Conservation (phyloP, 495 filamentous ascomycete genomes). For the Patellaria atrata region DNA sequence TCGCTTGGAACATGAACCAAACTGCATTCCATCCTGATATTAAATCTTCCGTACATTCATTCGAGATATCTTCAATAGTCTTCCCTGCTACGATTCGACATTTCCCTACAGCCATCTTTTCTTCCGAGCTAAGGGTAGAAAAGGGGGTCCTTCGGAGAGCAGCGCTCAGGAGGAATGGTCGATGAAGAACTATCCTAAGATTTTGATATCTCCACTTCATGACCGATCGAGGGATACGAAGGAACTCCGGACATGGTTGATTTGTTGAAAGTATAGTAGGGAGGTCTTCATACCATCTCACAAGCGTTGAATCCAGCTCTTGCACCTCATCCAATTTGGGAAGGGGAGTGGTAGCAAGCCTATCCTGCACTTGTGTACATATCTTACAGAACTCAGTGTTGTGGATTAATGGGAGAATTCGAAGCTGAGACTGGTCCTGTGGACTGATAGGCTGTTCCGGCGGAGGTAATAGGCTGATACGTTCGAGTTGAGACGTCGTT, state of each 20-base stretch:
- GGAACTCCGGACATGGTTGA: slow-evolving; percentile 54
- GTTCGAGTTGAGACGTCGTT: slow-evolving; percentile 6
- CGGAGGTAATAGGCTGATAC: slow-evolving; percentile 7
- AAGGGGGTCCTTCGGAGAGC: slow-evolving; percentile 51
- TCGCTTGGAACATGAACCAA: slow-evolving; percentile 71
- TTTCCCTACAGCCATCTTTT: slow-evolving; percentile 51
- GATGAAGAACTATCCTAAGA: slow-evolving; percentile 64
- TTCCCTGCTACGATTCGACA: slow-evolving; percentile 55
- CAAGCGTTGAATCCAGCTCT: slow-evolving; percentile 50
- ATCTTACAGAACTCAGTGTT: slow-evolving; percentile 73
- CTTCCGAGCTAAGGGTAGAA: slow-evolving; percentile 43
- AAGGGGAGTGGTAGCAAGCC: slow-evolving; percentile 52
- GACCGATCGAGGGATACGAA: slow-evolving; percentile 53
- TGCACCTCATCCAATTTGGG: slow-evolving; percentile 49
- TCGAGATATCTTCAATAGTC: slow-evolving; percentile 56
- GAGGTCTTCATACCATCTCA: slow-evolving; percentile 57
- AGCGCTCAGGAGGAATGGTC: slow-evolving; percentile 56
- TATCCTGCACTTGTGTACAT: slow-evolving; percentile 61
- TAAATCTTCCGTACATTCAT: slow-evolving; percentile 54
- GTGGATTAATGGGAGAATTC: slow-evolving; percentile 57
- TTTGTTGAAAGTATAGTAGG: slow-evolving; percentile 52
- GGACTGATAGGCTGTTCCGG: slow-evolving; percentile 5
- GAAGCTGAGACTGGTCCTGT: slow-evolving; percentile 37
- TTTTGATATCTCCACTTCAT: slow-evolving; percentile 78
- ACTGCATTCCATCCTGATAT: slow-evolving; percentile 71